phyloP scores from a whole-genome alignment of 139 green algal species.

The Edaphochlamys debaryana region DNA sequence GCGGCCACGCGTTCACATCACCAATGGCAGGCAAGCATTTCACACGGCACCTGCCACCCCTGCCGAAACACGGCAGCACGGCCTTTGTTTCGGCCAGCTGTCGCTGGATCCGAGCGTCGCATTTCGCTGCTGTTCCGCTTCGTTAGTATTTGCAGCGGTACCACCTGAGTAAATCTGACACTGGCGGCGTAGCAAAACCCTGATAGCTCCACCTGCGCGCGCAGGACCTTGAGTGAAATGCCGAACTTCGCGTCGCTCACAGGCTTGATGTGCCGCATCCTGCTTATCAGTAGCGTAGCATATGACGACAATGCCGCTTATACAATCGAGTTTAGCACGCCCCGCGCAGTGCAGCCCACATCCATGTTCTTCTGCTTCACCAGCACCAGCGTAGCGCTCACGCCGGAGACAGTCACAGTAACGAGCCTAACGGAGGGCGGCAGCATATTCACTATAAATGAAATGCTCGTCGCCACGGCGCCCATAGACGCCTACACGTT shows the following conservation, averaged over 20 bases:
- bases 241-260: conserved; percentile 10
- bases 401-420: background rate
- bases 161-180: no score
- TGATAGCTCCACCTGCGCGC: no score
- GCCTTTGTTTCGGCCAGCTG: no score
- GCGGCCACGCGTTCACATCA: no score
- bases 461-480: background rate
- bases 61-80: no score
- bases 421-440: background rate
- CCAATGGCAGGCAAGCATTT: no score
- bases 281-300: conserved; percentile 24
- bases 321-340: conserved; percentile 31
- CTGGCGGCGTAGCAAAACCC: no score
- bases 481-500: background rate
- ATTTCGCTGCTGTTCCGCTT: no score
- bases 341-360: background rate
- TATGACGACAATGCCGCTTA: conserved; percentile 10
- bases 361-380: conserved; percentile 41
- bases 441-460: background rate
- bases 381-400: background rate
- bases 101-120: no score
- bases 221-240: no score
- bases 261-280: conserved; percentile 31
- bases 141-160: no score
- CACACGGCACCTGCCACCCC: no score